Evolutionary conservation across 148 eudicot genomes (phyloP), one percentile per base, ranked within the genome.

Genomic region (Rhododendron henanense): DNA sequence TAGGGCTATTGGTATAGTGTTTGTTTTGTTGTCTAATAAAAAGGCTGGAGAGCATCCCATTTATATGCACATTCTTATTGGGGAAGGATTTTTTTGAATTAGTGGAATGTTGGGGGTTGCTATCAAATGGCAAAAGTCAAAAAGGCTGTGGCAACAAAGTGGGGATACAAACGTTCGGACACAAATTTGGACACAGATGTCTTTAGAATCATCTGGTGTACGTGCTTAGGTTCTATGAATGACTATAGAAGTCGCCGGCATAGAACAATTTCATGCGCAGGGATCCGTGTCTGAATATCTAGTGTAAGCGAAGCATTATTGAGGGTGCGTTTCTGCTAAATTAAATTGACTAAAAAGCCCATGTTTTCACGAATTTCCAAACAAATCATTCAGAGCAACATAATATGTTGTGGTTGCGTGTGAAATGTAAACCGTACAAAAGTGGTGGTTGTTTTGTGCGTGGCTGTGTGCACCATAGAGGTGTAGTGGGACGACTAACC

Each of bases 21-120:
- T 84, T 73, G 86, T 8, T n/a, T n/a, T 69, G 83, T 10, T 69
- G 83, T 77, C 50, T 79, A 63, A 51, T 51, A 9, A 53, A 82
- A 82, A 76, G 85, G 39, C 81, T 41, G 84, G 51, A 44, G 21
- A 84, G 78, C 53, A 10, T 35, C 74, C 51, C 86, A 87, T 85
- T 81, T 91, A 75, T 75, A 75, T 16, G 61, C 61, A 88, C 76
- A 71, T 84, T 87, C 35, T 57, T 16, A 14, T 23, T 65, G 39
- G 63, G 88, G 86, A 13, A 6, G 7, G 75, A 31, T 71, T 71
- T 57, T 80, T 80, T 71, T 69, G 2, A 55, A 55, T 6, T 75
- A 87, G 77, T 78, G 85, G 78, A 87, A 81, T 75, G 48, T 19
- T 75, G 84, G 67, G 83, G 78, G 50, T 45, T 81, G 76, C 84